A percentile compares a stretch with the other conserved stretches of the same genome.
Evolutionary conservation across 108 stramenopile species (phyloP).

Genomic region (Seminavis robusta): DNA sequence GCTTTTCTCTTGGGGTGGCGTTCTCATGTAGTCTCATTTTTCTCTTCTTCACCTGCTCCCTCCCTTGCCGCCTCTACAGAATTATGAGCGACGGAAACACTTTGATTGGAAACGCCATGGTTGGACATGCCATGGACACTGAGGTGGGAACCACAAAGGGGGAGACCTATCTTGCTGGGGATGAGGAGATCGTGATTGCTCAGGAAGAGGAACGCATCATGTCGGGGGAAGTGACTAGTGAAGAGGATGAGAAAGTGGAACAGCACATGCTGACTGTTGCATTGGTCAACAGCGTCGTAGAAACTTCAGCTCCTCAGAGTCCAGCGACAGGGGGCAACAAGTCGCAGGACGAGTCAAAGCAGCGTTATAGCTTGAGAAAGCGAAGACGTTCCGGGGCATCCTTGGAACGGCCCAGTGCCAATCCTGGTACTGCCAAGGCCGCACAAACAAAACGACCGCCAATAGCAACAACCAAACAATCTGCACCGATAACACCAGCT

Average conservation of each 20-base stretch:
- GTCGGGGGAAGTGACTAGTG: conserved; percentile 67
- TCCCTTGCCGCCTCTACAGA: too few species aligned
- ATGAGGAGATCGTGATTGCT: conserved; percentile 21
- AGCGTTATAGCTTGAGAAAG: neutral
- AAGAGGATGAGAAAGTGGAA: conserved; percentile 51
- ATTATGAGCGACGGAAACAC: too few species aligned
- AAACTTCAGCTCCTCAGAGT: conserved; percentile 3
- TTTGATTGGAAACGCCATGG: too few species aligned
- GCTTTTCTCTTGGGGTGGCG: too few species aligned
- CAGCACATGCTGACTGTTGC: conserved; percentile 60
- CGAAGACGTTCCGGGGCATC: neutral
- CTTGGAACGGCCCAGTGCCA: neutral
- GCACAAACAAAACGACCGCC: conserved; percentile 6
- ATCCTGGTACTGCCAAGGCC: neutral
- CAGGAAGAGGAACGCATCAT: conserved; percentile 33
- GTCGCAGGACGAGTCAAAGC: neutral
- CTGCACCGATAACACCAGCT: neutral
- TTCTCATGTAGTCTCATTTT: too few species aligned
- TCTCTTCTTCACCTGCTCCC: too few species aligned
- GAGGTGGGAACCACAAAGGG: too few species aligned
- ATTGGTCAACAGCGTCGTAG: conserved; percentile 59
- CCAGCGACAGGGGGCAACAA: neutral
- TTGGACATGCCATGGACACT: too few species aligned
- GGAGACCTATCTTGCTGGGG: too few species aligned
- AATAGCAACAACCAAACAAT: neutral